These are phyloP conservation scores for Penicillium fimorum DNA, from an alignment of 495 filamentous ascomycete genomes.

Conservation along the genomic window DNA sequence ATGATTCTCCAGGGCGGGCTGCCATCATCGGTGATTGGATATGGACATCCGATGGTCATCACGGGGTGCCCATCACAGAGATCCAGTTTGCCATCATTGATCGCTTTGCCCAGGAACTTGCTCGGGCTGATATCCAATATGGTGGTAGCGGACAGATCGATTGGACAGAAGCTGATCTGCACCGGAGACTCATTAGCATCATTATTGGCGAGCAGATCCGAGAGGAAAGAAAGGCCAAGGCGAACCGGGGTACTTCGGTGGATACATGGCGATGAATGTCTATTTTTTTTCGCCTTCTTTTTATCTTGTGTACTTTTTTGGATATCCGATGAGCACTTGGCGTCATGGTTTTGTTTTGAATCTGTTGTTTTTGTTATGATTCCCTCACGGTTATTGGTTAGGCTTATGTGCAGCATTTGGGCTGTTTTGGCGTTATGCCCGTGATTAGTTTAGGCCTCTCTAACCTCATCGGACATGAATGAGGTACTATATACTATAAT, in stretches of 20 bases:
- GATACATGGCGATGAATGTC: conserved; percentile 33
- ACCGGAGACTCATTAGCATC: conserved; percentile 46
- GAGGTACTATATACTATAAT: conserved; percentile 8
- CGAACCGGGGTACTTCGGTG: conserved; percentile 26
- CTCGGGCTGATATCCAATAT: conserved; percentile 36
- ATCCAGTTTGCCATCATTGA: conserved; percentile 48
- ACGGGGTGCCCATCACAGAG: conserved; percentile 47
- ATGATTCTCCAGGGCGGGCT: conserved; percentile 35
- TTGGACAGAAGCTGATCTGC: conserved; percentile 49
- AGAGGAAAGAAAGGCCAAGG: conserved; percentile 34
- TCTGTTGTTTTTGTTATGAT: conserved; percentile 25
- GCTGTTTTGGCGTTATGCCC: conserved; percentile 13
- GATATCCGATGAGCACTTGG: conserved; percentile 9
- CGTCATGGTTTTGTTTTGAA: conserved; percentile 18
- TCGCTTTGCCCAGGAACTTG: conserved; percentile 44
- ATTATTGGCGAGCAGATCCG: conserved; percentile 50
- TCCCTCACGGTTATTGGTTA: conserved; percentile 25
- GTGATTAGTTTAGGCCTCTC: conserved; percentile 8
- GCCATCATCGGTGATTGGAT: conserved; percentile 48
- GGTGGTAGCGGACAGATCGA: conserved; percentile 43
- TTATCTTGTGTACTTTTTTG: conserved; percentile 15
- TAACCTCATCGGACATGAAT: conserved; percentile 8
- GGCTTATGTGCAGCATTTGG: conserved; percentile 10
- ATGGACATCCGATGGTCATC: conserved; percentile 44
- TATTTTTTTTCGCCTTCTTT: conserved; percentile 7